These are phyloP conservation scores for Gonium pectorale DNA, from an alignment of 139 green algal species.

Conservation along the genomic window DNA sequence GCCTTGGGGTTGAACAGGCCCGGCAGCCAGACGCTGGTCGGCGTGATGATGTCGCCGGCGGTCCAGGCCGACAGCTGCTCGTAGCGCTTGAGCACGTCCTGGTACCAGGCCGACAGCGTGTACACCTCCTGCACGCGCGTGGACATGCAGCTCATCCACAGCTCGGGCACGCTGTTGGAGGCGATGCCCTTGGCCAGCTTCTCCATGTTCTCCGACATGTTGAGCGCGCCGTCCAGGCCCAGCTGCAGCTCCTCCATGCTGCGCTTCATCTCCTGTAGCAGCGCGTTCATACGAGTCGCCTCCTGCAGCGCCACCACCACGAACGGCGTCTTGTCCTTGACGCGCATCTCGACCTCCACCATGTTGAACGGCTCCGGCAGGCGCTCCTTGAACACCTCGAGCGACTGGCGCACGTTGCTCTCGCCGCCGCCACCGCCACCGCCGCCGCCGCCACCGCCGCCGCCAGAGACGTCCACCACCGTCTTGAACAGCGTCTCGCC, in stretches of 20 bases:
- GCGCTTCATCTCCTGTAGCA: slow-evolving; percentile 85
- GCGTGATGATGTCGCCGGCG: slow-evolving; percentile 68
- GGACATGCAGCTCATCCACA: slow-evolving; percentile 86
- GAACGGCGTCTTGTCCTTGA: slow-evolving; percentile 88
- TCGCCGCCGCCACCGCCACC: slow-evolving; percentile 64
- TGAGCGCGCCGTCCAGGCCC: slow-evolving; percentile 87
- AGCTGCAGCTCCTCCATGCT: slow-evolving; percentile 90
- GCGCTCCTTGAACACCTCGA: slow-evolving; percentile 75
- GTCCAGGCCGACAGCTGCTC: slow-evolving; percentile 86
- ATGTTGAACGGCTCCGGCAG: slow-evolving; percentile 86
- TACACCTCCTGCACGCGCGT: slow-evolving; percentile 87
- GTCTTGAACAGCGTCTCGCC: slow-evolving; percentile 90
- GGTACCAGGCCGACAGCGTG: slow-evolving; percentile 77
- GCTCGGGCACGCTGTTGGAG: slow-evolving; percentile 77
- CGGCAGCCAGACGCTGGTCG: slow-evolving; percentile 80
- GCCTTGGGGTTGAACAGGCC: slow-evolving; percentile 93
- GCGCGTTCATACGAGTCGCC: slow-evolving; percentile 81
- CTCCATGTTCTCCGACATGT: slow-evolving; percentile 92
- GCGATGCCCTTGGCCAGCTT: slow-evolving; percentile 76
- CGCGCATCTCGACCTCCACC: slow-evolving; percentile 84
- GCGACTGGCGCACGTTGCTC: slow-evolving; percentile 63
- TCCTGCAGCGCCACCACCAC: slow-evolving; percentile 89
- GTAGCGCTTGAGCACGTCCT: slow-evolving; percentile 79
- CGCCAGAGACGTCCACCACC: slow-evolving; percentile 79
- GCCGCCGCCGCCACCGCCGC: slow-evolving; percentile 66